Conservation (phyloP, 257 asterid genomes). For the Fraxinus cuspidata region DNA sequence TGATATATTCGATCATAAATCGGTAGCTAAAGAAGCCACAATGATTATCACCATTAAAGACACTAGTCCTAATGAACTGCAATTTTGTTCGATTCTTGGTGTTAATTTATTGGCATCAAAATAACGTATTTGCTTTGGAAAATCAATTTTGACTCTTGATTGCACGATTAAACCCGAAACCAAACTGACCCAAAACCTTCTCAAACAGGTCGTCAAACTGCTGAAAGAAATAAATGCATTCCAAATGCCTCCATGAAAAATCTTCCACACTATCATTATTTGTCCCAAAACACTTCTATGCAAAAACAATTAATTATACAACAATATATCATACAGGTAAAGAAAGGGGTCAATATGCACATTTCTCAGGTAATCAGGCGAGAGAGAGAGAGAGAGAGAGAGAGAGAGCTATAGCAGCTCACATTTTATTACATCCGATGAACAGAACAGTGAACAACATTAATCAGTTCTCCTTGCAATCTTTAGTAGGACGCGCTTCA, state of each 20-base stretch:
- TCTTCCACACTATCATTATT: constrained; percentile 25
- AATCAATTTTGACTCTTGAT: neutral
- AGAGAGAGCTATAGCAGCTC: constrained; percentile 39
- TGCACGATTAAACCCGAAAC: neutral
- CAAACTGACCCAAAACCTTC: no score
- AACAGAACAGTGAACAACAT: neutral
- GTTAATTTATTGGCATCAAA: no score
- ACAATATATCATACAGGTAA: constrained; percentile 34
- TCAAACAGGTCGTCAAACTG: neutral
- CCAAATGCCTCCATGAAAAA: constrained; percentile 12
- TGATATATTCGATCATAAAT: no score
- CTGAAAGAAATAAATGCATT: neutral
- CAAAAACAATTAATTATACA: constrained; percentile 36
- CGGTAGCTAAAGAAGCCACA: neutral
- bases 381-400: neutral
- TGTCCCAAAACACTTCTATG: constrained; percentile 22
- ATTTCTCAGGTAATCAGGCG: constrained; percentile 34
- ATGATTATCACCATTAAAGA: no score
- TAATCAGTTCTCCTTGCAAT: constrained; percentile 56
- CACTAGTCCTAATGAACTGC: no score
- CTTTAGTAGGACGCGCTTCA: constrained; percentile 75
- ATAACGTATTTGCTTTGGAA: neutral
- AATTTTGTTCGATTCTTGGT: no score
- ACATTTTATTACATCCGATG: constrained; percentile 27
- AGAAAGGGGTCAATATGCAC: constrained; percentile 40